Conservation (phyloP, 148 eudicot species). For the Cornus suecica region DNA sequence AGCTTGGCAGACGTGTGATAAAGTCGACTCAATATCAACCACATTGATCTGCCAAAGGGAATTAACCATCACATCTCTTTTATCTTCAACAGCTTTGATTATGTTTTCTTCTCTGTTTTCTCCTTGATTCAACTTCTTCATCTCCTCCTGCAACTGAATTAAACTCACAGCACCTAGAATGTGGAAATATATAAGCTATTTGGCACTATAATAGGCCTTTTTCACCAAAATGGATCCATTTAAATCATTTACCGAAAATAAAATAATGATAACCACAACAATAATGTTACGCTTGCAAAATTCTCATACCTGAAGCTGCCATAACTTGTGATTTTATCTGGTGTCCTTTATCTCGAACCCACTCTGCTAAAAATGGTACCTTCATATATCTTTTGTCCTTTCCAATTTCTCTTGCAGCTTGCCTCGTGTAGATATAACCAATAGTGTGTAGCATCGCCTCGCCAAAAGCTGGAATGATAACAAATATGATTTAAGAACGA, state of each 20-base stretch:
- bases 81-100: slow-evolving; percentile 71
- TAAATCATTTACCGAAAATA: no score
- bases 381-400: slow-evolving; percentile 66
- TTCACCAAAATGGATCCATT: not conserved
- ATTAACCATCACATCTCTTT: slow-evolving; percentile 73
- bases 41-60: slow-evolving; percentile 96
- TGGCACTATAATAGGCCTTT: not conserved
- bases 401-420: slow-evolving; percentile 78
- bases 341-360: slow-evolving; percentile 96
- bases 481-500: no score
- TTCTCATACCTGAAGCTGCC: slow-evolving; percentile 77
- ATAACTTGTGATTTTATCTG: slow-evolving; percentile 74
- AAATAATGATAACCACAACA: no score
- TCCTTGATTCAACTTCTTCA: slow-evolving; percentile 60
- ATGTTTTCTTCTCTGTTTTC: slow-evolving; percentile 62
- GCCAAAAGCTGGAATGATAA: slow-evolving; percentile 61
- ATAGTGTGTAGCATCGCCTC: slow-evolving; percentile 95
- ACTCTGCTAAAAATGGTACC: slow-evolving; percentile 91
- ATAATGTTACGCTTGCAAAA: not conserved
- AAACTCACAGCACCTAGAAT: slow-evolving; percentile 70
- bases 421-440: slow-evolving; percentile 92
- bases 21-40: slow-evolving; percentile 82
- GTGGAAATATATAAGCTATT: not conserved
- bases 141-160: slow-evolving; percentile 72
- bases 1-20: slow-evolving; percentile 80